Base-by-base conservation (phyloP, 2,329 filamentous ascomycete species). In the Allantophomopsis lycopodina region DNA sequence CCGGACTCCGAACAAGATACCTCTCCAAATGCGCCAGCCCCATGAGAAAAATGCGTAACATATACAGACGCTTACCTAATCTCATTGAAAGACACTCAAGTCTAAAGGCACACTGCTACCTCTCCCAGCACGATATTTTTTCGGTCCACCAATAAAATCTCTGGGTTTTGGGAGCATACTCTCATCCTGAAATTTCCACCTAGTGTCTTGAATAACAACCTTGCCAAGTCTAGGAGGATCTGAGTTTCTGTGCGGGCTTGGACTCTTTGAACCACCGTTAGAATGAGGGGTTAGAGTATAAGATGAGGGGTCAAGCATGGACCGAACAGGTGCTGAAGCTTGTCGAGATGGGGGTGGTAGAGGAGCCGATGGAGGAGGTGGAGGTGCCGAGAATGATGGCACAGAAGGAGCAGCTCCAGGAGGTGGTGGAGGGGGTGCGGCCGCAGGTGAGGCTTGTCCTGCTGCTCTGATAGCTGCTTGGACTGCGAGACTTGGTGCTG, bases 91-190 rank as follows among this genome's bases (percentile, higher is more conserved):
- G 23, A 28, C 23, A 28, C 67, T 75, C 55, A 98, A 60, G 64
- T 96, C 85, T 50, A 96, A 65, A 21, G 91, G 91, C 49, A 96
- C 88, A 65, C 84, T 95, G 62, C 87, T 95, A 23, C 87, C 89
- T 55, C 89, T 74, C 7, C 91, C 91, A 30, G 91, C 91, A 46
- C 89, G 71, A 60, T 96, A 98, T 56, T 76, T 77, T 57, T 82
- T 87, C 15, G 71, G 63, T 3, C 74, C 76, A n/a, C 81, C 82
- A 2, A 68, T 62, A 54, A 93, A 95, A 2, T 83, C 77, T 52
- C 89, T 71, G 16, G 89, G 89, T 50, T 87, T 89, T 0, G 91
- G 89, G 36, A 96, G 69, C 49, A 83, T 69, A 30, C 69, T 73
- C 51, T 95, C 89, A 36, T 80, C 74, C 50, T 89, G 82, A 55